Percentiles rank a stretch among this genome's conserved stretches.
These are phyloP conservation scores for Clarireedia hainanense DNA, from an alignment of 2,329 filamentous ascomycete genomes.

Conservation along the genomic window DNA sequence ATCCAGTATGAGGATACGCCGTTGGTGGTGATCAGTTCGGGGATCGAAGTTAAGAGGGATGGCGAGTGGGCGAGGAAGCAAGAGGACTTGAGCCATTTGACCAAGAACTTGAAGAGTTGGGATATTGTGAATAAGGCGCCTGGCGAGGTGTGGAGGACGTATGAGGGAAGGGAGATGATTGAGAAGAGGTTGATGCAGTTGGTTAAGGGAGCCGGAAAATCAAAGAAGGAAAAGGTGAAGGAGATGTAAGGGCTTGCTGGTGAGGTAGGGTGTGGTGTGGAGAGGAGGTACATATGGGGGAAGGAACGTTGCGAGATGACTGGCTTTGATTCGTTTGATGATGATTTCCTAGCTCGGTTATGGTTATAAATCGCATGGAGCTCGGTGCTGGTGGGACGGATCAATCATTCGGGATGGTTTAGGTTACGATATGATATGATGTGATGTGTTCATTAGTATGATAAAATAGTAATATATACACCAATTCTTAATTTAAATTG, in stretches of 20 bases:
- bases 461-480: neutral
- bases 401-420: neutral
- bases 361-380: neutral
- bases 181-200: conserved; percentile 72
- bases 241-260: neutral
- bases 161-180: conserved; percentile 63
- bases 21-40: conserved; percentile 76
- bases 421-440: neutral
- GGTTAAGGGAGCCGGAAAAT: conserved; percentile 33
- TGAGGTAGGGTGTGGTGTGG: neutral
- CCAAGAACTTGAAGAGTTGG: conserved; percentile 72
- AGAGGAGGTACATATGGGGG: neutral
- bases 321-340: neutral
- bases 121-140: conserved; percentile 79
- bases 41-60: conserved; percentile 57
- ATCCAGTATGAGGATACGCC: conserved; percentile 74
- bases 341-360: neutral
- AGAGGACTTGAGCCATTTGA: conserved; percentile 73
- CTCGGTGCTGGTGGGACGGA: neutral
- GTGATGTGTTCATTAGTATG: neutral
- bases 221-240: neutral
- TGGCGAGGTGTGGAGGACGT: conserved; percentile 76
- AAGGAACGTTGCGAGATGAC: neutral
- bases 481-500: neutral
- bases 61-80: conserved; percentile 76